These are phyloP conservation scores for Daedalea quercina DNA, from an alignment of 768 basidiomycete species.

Conservation along the genomic window DNA sequence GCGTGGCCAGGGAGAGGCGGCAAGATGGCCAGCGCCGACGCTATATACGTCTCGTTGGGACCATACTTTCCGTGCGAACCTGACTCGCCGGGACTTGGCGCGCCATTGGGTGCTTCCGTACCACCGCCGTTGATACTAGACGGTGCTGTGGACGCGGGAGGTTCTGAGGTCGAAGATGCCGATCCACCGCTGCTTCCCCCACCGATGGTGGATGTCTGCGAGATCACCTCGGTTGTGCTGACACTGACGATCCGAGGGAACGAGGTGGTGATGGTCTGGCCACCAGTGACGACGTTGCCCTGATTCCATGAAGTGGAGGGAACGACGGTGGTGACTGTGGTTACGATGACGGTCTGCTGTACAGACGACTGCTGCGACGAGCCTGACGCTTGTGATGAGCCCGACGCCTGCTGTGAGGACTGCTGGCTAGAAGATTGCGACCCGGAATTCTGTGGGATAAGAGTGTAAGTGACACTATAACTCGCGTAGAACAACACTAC, in stretches of 20 bases:
- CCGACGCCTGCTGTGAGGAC: constrained; percentile 1
- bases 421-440: constrained; percentile 2
- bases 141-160: constrained; percentile 55
- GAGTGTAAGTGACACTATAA: constrained; percentile 2
- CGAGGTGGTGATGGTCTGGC: constrained; percentile 14
- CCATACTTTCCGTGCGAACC: constrained; percentile 46
- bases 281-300: not conserved
- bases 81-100: constrained; percentile 53
- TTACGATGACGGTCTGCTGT: constrained; percentile 3
- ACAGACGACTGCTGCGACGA: constrained; percentile 4
- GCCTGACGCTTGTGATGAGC: not conserved
- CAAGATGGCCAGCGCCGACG: constrained; percentile 35
- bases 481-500: constrained; percentile 2
- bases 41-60: constrained; percentile 62
- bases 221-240: constrained; percentile 36
- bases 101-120: constrained; percentile 34
- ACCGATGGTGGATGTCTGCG: constrained; percentile 33
- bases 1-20: constrained; percentile 34
- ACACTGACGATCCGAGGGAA: constrained; percentile 6
- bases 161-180: constrained; percentile 30
- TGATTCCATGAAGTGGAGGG: constrained; percentile 18
- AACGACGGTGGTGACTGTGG: constrained; percentile 26
- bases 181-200: constrained; percentile 14
- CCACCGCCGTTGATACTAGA: constrained; percentile 49
- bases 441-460: constrained; percentile 10